A percentile compares a stretch with the other conserved stretches of the same genome.
phyloP scores from a whole-genome alignment of 495 filamentous ascomycete species.

The Podospora australis region DNA sequence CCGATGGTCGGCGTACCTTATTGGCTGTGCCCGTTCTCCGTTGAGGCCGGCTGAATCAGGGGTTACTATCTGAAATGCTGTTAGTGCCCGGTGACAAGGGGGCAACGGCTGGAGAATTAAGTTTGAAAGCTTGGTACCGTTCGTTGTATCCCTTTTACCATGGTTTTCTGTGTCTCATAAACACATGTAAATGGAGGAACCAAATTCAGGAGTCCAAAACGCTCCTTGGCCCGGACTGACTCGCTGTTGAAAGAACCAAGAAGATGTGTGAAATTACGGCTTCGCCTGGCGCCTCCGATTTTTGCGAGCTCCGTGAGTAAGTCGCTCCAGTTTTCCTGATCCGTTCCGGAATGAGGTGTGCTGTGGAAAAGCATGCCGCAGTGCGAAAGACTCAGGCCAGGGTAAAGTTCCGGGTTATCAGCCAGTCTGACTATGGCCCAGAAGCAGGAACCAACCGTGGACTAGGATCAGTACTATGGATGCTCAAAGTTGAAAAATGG shows the following conservation, averaged over 20 bases:
- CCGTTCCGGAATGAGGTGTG: not conserved
- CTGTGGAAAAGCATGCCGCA: not conserved
- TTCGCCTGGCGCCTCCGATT: not conserved
- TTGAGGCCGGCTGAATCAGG: not conserved
- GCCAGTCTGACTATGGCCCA: not conserved
- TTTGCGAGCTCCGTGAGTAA: not conserved
- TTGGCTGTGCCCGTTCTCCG: not conserved
- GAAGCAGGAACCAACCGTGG: no score
- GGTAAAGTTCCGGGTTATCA: not conserved
- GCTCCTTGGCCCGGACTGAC: not conserved
- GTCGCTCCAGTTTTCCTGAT: not conserved
- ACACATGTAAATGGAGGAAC: not conserved
- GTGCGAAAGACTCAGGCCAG: not conserved
- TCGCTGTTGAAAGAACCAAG: not conserved
- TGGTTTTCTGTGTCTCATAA: not conserved
- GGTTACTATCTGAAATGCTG: not conserved
- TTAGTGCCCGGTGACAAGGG: no score
- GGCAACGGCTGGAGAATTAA: no score
- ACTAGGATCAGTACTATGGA: no score
- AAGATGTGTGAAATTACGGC: not conserved
- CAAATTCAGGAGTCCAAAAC: not conserved
- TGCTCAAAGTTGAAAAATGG: no score
- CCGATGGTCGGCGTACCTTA: not conserved
- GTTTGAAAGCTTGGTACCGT: not conserved
- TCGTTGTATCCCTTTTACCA: not conserved